Evolutionary conservation across 106 monocot genomes (phyloP).

Genomic region (Dendrobium nobile): DNA sequence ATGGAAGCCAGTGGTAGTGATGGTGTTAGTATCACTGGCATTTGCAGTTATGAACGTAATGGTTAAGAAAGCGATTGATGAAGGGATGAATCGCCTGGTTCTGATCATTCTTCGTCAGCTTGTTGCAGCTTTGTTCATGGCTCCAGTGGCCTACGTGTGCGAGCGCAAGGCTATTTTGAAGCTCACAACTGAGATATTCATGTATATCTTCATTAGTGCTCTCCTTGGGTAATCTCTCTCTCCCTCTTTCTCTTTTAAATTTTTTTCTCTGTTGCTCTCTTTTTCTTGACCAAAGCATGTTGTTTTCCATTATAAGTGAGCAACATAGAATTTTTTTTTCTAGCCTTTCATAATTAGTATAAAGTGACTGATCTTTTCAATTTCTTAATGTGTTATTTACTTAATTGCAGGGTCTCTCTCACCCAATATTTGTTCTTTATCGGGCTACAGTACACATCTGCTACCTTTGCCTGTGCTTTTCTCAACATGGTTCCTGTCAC

Average conservation of each 20-base stretch:
- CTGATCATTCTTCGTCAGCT: slow-evolving; percentile 55
- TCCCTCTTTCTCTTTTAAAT: background rate
- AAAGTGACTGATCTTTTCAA: background rate
- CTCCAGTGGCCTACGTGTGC: slow-evolving; percentile 47
- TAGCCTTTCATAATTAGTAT: too few species aligned
- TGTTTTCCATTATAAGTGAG: too few species aligned
- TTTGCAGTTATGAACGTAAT: slow-evolving; percentile 43
- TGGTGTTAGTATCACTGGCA: slow-evolving; percentile 28
- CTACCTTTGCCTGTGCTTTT: slow-evolving; percentile 59
- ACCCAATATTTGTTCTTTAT: slow-evolving; percentile 59
- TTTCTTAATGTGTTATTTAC: background rate
- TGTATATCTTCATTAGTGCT: slow-evolving; percentile 49
- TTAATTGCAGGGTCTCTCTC: slow-evolving; percentile 39
- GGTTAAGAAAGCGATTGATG: slow-evolving; percentile 48
- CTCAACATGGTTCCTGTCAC: slow-evolving; percentile 56
- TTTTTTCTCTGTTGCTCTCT: background rate
- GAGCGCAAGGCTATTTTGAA: slow-evolving; percentile 59
- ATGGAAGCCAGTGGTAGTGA: slow-evolving; percentile 32
- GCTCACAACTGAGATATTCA: slow-evolving; percentile 30
- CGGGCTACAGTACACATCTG: slow-evolving; percentile 47
- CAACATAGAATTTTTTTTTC: too few species aligned
- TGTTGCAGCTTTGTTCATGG: slow-evolving; percentile 54
- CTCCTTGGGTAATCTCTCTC: slow-evolving; percentile 44
- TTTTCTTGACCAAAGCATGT: too few species aligned
- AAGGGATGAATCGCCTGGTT: slow-evolving; percentile 45